Conservation (phyloP, 306 rosid genomes). For the Ceratonia siliqua region DNA sequence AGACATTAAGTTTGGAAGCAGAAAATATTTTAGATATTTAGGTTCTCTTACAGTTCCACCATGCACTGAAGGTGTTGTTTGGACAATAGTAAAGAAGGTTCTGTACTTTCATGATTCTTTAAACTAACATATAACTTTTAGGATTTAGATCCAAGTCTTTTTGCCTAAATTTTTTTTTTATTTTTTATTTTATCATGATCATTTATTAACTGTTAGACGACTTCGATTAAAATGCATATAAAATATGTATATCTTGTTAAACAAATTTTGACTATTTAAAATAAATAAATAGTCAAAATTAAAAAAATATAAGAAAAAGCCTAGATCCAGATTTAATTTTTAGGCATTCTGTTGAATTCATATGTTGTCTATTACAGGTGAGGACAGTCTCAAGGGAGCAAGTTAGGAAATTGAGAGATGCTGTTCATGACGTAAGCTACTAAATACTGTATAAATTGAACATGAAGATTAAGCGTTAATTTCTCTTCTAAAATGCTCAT, state of each 20-base stretch:
- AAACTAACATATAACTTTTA: not conserved
- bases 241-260: too few species aligned
- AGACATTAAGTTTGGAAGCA: conserved; percentile 53
- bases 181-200: too few species aligned
- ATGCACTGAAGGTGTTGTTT: conserved; percentile 72
- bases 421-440: conserved; percentile 61
- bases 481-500: not conserved
- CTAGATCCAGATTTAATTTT: too few species aligned
- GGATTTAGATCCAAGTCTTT: too few species aligned
- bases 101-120: not conserved
- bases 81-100: conserved; percentile 73
- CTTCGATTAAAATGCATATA: too few species aligned
- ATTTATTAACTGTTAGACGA: too few species aligned
- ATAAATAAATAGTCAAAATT: too few species aligned
- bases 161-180: too few species aligned
- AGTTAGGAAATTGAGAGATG: conserved; percentile 47
- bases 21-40: conserved; percentile 71
- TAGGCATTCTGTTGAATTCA: not conserved
- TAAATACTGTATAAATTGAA: not conserved
- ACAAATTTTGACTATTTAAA: too few species aligned
- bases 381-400: conserved; percentile 70
- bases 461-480: not conserved
- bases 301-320: too few species aligned
- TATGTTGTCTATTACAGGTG: conserved; percentile 42
- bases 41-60: conserved; percentile 87